phyloP scores from a whole-genome alignment of 1,139 yeast genomes.

The Barnettozyma hawaiiensis region DNA sequence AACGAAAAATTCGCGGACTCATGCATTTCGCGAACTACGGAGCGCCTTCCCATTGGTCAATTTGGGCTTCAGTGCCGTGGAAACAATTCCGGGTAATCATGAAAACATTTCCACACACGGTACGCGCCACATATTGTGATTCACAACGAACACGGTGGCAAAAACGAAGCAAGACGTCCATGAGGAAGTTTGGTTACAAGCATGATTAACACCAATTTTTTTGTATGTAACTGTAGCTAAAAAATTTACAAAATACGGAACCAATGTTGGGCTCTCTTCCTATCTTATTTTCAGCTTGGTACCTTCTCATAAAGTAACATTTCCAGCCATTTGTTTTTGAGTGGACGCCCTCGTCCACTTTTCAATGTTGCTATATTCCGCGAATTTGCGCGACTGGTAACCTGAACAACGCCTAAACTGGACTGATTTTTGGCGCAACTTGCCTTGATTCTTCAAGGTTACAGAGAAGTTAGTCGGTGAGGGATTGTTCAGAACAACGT shows the following conservation, averaged over 20 bases:
- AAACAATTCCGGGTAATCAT: slow-evolving; percentile 1
- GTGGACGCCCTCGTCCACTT: background rate
- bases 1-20: slow-evolving; percentile 4
- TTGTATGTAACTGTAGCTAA: background rate
- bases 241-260: background rate
- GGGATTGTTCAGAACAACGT: too few species aligned
- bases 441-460: too few species aligned
- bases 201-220: background rate
- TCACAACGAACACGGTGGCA: slow-evolving; percentile 4
- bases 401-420: slow-evolving; percentile 2
- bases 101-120: background rate
- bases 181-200: background rate
- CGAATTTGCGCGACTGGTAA: slow-evolving; percentile 3
- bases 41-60: slow-evolving; percentile 4
- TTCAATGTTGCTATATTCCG: background rate
- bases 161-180: background rate
- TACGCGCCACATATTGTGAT: background rate
- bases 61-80: background rate
- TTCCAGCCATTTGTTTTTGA: background rate
- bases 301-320: background rate
- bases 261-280: background rate
- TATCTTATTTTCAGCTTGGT: background rate
- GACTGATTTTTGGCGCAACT: background rate
- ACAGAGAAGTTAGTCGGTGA: too few species aligned
- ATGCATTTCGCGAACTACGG: slow-evolving; percentile 7